A percentile compares a stretch with the other conserved stretches of the same genome.
phyloP scores from a whole-genome alignment of 192 early-diverging fungal genomes.

The Spizellomyces sp. region DNA sequence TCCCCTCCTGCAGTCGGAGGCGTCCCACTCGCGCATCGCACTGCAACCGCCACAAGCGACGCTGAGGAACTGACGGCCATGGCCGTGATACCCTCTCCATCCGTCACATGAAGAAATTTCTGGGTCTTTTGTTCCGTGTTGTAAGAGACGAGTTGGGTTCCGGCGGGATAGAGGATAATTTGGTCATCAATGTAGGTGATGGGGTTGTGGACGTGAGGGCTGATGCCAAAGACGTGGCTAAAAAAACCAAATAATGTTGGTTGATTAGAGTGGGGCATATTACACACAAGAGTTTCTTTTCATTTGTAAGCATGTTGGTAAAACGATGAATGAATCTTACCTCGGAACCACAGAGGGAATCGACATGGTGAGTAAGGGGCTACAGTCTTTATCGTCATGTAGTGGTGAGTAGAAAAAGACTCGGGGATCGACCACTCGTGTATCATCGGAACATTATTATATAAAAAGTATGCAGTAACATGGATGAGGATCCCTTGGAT shows the following conservation, averaged over 20 bases:
- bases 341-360: slow-evolving; percentile 8
- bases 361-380: background rate
- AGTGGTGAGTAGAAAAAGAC: no score
- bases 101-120: slow-evolving; percentile 44
- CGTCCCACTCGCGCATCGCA: background rate
- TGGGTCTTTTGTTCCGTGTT: slow-evolving; percentile 60
- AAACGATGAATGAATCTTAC: background rate
- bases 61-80: slow-evolving; percentile 36
- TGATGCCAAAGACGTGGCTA: slow-evolving; percentile 57
- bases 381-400: no score
- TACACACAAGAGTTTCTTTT: background rate
- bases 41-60: slow-evolving; percentile 21
- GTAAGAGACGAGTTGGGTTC: slow-evolving; percentile 51
- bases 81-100: slow-evolving; percentile 48
- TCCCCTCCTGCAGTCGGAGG: background rate
- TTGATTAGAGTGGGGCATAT: no score
- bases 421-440: no score
- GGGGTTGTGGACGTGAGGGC: slow-evolving; percentile 43
- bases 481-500: no score
- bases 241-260: background rate
- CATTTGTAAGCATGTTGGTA: background rate
- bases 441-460: no score
- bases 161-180: slow-evolving; percentile 54
- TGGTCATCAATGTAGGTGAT: slow-evolving; percentile 51
- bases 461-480: no score